Conservation (phyloP, 1,284 basidiomycete genomes). For the Rhodotorula sp. region DNA sequence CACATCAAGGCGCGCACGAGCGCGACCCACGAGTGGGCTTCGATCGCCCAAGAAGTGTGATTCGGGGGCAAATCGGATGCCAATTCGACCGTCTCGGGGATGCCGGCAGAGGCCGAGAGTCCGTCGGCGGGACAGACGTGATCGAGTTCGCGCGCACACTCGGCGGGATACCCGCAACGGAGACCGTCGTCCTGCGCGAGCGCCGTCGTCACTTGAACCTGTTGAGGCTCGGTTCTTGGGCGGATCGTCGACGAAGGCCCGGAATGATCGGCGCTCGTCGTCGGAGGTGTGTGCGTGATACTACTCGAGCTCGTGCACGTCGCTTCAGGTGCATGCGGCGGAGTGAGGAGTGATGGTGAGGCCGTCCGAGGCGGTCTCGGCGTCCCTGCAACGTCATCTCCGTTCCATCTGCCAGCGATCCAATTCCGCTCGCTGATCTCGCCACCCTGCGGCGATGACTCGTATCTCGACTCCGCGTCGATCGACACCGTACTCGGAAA, state of each 20-base stretch:
- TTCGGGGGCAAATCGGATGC: not conserved
- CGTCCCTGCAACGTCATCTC: not conserved
- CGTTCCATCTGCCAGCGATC: no score
- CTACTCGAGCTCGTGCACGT: not conserved
- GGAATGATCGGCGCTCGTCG: not conserved
- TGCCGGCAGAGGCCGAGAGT: not conserved
- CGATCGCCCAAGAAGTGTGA: conserved; percentile 24
- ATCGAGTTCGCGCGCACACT: conserved; percentile 23
- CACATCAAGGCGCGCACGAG: conserved; percentile 36
- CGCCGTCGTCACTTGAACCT: not conserved
- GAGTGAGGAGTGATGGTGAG: no score
- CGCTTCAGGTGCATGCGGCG: no score
- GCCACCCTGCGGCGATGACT: no score
- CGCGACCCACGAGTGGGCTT: conserved; percentile 25
- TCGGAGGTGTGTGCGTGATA: not conserved
- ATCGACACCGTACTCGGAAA: conserved; percentile 4
- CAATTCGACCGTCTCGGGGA: conserved; percentile 22
- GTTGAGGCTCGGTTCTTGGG: not conserved
- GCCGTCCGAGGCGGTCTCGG: not conserved
- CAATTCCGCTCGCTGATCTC: no score
- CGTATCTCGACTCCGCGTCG: not conserved
- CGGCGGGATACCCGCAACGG: conserved; percentile 26
- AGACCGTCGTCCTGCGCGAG: conserved; percentile 21
- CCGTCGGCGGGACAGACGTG: conserved; percentile 27
- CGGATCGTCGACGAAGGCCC: conserved; percentile 1